Base-by-base conservation (phyloP, 2,329 filamentous ascomycete genomes). In the Escovopsis sp. region DNA sequence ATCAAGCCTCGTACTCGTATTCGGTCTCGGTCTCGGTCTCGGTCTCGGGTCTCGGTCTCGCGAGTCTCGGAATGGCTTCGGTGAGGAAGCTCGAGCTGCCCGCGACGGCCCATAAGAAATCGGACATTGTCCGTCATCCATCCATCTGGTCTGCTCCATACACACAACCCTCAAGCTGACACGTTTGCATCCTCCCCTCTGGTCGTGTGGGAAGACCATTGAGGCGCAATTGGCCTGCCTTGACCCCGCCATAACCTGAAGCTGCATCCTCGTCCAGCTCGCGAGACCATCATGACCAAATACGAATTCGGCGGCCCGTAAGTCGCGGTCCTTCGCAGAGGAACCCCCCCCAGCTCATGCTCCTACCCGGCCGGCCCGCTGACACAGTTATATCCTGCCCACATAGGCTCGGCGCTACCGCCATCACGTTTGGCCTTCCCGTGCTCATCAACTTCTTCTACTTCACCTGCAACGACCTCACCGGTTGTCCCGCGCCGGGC, bases 401-500 rank as follows among this genome's bases (percentile, higher is more conserved):
- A 4, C 3, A 6, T 17, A 88, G 84, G 31, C 61, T 76, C 33
- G 85, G 84, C 37, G 81, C 81, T 18, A 66, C 76, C 18, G 69
- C 62, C 34, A 80, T 94, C 44, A 78, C 79, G 15, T 78, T 88
- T 46, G 79, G 78, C 33, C 72, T 93, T 1, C 86, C 86, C 0
- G 39, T 82, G 16, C 63, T 85, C 34, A 70, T 83, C 49, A 87
- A 86, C 54, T 55, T 73, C 38, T 76, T 85, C 46, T 70, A 75
- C 34, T 86, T 93, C 48, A 63, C 80, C 46, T 93, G 86, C 67
- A 94, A 94, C 56, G 85, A 94, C 52, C 64, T 87, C 36, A 76
- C 81, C 5, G 87, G 87, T 38, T 94, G 87, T 48, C 87, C 87
- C 31, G 76, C 81, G 0, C 83, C 85, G 2, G 81, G 79, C 1